Evolutionary conservation across 108 stramenopile genomes (phyloP).

Genomic region (Aurantiochytrium sp.): DNA sequence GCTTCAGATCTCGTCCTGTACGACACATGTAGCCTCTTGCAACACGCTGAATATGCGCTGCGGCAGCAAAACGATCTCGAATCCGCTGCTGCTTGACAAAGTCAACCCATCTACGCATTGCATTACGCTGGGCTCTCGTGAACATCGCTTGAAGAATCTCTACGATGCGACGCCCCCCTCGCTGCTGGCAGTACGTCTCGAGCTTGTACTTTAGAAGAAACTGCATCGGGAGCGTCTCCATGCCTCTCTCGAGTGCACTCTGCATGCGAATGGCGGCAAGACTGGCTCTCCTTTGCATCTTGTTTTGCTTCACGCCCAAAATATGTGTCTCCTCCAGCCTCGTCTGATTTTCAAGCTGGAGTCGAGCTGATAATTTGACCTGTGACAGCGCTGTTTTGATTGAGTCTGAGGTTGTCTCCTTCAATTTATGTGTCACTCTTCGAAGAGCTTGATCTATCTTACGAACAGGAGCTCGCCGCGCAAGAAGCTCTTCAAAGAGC

Average conservation of each 20-base stretch:
- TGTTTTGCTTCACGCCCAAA: neutral
- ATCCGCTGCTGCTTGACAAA: neutral
- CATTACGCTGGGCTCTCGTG: neutral
- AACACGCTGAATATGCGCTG: neutral
- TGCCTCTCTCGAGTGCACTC: neutral
- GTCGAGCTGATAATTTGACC: neutral
- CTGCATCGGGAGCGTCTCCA: neutral
- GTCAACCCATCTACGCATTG: neutral
- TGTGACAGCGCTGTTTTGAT: neutral
- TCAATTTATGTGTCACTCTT: neutral
- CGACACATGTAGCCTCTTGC: neutral
- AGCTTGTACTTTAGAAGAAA: neutral
- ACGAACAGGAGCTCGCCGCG: neutral
- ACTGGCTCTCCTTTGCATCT: neutral
- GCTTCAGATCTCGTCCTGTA: neutral
- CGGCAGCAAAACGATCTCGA: neutral
- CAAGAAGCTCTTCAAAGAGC: neutral
- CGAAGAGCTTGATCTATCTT: neutral
- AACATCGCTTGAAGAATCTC: neutral
- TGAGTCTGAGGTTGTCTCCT: neutral
- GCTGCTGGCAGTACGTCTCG: neutral
- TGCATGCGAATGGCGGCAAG: neutral
- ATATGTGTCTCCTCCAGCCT: neutral
- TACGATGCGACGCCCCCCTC: neutral
- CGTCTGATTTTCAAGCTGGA: neutral